Percentiles rank a stretch among this genome's conserved stretches.
These are phyloP conservation scores for Clavariopsis aquatica DNA, from an alignment of 495 filamentous ascomycete species.

Conservation along the genomic window DNA sequence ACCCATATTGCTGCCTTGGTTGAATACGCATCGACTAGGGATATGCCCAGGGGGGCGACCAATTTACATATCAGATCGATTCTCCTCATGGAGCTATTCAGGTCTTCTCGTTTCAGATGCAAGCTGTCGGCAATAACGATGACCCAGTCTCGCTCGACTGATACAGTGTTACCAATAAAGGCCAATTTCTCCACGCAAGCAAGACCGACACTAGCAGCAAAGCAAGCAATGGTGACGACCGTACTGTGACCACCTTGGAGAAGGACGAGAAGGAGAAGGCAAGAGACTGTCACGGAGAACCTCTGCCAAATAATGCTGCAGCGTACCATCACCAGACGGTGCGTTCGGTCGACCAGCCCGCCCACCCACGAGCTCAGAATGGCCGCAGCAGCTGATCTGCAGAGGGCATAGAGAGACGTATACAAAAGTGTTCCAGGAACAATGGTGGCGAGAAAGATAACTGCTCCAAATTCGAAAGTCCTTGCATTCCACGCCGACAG, in stretches of 20 bases:
- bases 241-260: not conserved
- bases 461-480: conserved; percentile 38
- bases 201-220: conserved; percentile 19
- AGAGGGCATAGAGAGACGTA: conserved; percentile 34
- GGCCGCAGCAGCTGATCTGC: conserved; percentile 27
- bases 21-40: conserved; percentile 34
- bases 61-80: conserved; percentile 39
- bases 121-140: conserved; percentile 27
- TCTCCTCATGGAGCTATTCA: conserved; percentile 38
- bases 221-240: not conserved
- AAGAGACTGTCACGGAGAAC: conserved; percentile 31
- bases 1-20: conserved; percentile 30
- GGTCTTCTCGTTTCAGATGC: conserved; percentile 17
- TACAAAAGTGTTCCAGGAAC: conserved; percentile 36
- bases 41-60: conserved; percentile 32
- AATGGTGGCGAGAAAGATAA: conserved; percentile 36
- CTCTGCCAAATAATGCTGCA: conserved; percentile 33
- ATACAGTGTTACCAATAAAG: conserved; percentile 32
- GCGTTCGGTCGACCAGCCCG: conserved; percentile 21
- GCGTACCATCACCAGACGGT: conserved; percentile 24
- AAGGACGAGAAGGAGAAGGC: conserved; percentile 16
- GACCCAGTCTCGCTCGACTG: conserved; percentile 37
- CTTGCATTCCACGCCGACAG: conserved; percentile 39
- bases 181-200: conserved; percentile 36
- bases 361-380: conserved; percentile 32